These are phyloP conservation scores for Dryas alaskensis DNA, from an alignment of 306 rosid genomes.

Conservation along the genomic window DNA sequence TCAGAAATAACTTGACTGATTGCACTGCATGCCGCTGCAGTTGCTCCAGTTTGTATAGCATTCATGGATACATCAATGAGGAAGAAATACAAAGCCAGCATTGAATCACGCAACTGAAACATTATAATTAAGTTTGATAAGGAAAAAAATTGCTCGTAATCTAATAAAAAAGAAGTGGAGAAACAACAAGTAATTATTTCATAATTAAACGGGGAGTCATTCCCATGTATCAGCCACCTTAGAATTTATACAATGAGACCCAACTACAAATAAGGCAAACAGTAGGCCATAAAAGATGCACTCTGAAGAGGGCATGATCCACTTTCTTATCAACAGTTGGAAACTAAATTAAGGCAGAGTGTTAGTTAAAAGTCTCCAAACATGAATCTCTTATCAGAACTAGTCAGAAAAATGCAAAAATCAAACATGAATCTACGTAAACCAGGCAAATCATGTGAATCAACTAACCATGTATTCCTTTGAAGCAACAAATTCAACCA, in stretches of 20 bases:
- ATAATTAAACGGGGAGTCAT: background rate
- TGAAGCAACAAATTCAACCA: constrained; percentile 94
- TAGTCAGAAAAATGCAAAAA: background rate
- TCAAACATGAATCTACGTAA: background rate
- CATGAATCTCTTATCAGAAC: background rate
- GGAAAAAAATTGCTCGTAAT: background rate
- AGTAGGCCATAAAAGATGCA: background rate
- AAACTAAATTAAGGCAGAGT: background rate
- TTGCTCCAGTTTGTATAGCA: constrained; percentile 94
- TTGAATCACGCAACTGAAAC: constrained; percentile 90
- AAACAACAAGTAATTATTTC: background rate
- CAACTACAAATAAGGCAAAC: background rate
- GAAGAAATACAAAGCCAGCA: constrained; percentile 91
- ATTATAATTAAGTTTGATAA: background rate
- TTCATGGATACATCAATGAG: constrained; percentile 94
- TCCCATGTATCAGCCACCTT: background rate
- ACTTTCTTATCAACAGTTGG: no score
- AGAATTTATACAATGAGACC: background rate
- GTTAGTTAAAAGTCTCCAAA: background rate
- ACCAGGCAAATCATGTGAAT: constrained; percentile 12
- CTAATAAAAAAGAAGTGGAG: background rate
- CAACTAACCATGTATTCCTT: constrained; percentile 86
- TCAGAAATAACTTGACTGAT: constrained; percentile 85
- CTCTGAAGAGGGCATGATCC: background rate
- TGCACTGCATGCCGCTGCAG: constrained; percentile 99